Conservation (phyloP, 495 filamentous ascomycete species). For the Cercophora scortea region DNA sequence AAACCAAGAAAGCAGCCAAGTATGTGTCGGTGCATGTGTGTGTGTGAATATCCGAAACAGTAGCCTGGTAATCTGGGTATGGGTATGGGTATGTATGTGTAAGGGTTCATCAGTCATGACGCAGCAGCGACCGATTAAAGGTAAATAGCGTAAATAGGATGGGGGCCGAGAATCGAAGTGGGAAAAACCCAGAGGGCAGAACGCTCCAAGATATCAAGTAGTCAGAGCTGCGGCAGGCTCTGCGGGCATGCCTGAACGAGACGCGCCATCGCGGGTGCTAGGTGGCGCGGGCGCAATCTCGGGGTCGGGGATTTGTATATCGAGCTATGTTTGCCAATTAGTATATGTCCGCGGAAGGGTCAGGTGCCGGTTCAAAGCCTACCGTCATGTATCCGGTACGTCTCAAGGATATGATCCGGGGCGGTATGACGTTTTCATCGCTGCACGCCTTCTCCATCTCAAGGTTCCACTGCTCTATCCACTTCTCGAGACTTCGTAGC, state of each 20-base stretch:
- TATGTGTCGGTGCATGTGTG: background rate
- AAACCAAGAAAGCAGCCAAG: background rate
- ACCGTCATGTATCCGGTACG: slow-evolving; percentile 84
- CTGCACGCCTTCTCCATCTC: slow-evolving; percentile 48
- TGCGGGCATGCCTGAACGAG: slow-evolving; percentile 1
- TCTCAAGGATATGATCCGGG: slow-evolving; percentile 67
- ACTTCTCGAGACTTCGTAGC: slow-evolving; percentile 58
- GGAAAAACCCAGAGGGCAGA: background rate
- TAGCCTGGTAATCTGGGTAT: background rate
- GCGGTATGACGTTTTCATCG: slow-evolving; percentile 47
- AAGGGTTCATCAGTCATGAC: slow-evolving; percentile 4
- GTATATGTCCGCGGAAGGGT: background rate
- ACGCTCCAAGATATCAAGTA: no score
- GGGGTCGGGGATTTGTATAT: slow-evolving; percentile 29
- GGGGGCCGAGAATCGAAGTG: background rate
- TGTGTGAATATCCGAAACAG: background rate
- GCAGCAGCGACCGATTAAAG: slow-evolving; percentile 5
- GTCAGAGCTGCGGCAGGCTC: background rate
- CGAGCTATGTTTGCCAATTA: slow-evolving; percentile 18
- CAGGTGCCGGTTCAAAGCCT: slow-evolving; percentile 15
- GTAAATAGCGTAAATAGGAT: background rate
- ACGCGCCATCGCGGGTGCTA: slow-evolving; percentile 15
- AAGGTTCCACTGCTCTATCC: slow-evolving; percentile 74
- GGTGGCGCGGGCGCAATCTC: slow-evolving; percentile 26
- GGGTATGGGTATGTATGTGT: background rate